Percentiles rank a stretch among this genome's conserved stretches.
Evolutionary conservation across 2,329 filamentous ascomycete genomes (phyloP).

Genomic region (Cytospora chrysosperma): DNA sequence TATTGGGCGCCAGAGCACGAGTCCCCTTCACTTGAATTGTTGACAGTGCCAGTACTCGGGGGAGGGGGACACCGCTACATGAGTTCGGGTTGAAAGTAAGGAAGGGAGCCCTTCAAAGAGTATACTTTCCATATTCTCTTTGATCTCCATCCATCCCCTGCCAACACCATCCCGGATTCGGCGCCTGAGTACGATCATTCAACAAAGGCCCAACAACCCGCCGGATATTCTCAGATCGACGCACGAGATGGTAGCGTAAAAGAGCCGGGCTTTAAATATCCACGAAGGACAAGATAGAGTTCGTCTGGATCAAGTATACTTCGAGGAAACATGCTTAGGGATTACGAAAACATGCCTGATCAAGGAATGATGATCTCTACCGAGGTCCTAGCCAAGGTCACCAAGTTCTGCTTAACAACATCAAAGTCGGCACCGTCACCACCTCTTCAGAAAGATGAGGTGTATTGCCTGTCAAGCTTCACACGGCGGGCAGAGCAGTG

Average conservation of each 20-base stretch:
- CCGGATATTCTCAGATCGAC: background rate
- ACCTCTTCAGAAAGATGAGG: background rate
- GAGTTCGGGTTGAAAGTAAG: too few relatives aligned
- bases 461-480: constrained; percentile 19
- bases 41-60: background rate
- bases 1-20: background rate
- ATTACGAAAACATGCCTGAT: background rate
- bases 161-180: constrained; percentile 13
- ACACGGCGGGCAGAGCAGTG: constrained; percentile 1
- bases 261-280: background rate
- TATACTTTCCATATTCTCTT: background rate
- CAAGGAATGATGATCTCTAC: background rate
- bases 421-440: background rate
- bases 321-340: too few relatives aligned
- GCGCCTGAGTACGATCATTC: background rate
- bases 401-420: background rate
- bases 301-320: background rate
- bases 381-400: background rate
- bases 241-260: background rate
- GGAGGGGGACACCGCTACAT: too few relatives aligned
- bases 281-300: background rate
- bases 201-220: constrained; percentile 7
- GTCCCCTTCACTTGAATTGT: background rate
- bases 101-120: background rate
- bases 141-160: background rate